Evolutionary conservation across 805 yeast genomes (phyloP), one percentile per base, ranked within the genome.

Genomic region (Starmerella vitae): DNA sequence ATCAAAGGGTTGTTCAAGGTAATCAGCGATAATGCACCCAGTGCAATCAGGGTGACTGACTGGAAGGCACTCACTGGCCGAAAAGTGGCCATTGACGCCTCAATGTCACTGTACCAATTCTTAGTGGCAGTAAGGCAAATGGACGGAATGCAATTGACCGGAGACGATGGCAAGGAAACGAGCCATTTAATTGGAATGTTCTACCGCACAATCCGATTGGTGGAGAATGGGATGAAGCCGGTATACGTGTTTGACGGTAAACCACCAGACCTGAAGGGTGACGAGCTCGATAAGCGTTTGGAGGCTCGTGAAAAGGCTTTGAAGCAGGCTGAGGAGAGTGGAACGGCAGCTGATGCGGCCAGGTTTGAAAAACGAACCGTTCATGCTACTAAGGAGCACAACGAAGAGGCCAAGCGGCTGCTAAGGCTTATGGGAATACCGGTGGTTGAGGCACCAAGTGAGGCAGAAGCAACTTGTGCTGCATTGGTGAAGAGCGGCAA

Each of bases 391-490:
- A 65, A 72, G 41, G 86, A 84, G 50, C 98, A 91, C 49, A 91
- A 88, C 52, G 96, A 82, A 26, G 97, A 91, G 53, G 97, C 95
- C 17, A 83, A 84, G 59, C 67, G 71, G 46, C 62, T 91, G 39
- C 65, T 91, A 40, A 71, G 66, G 36, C 62, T 88, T 26, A 91
- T 91, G 99, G 99, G 99, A 0, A 80, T 91, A 36, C 99, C 99
- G 2, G 82, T 66, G 51, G 79, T 91, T 4, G 76, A 74, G 39
- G 97, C 98, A 0, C 98, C 99, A 1, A 78, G 95, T 57, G 99
- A 91, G 60, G 99, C 99, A 2, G 99, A 91, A 58, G 94, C 98
- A 0, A 97, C 91, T 54, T 91, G 98, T 65, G 97, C 98, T 0
- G 91, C 76, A 46, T 62, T 91, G 34, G 96, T 96, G 3, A 72